These are phyloP conservation scores for Nidularia sp. DNA, from an alignment of 768 basidiomycete species.

Conservation along the genomic window DNA sequence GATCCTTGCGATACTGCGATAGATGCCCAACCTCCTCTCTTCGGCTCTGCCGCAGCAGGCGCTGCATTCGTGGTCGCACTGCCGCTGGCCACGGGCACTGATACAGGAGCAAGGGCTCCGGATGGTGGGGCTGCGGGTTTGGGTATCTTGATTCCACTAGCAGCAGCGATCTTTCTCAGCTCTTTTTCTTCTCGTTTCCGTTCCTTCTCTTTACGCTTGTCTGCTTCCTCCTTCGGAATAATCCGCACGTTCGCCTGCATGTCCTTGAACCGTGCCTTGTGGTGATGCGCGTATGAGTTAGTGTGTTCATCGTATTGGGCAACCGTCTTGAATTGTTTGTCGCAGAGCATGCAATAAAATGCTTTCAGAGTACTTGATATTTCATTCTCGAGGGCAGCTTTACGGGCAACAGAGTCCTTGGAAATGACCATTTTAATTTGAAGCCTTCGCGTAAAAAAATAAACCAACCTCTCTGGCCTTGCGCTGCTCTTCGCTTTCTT, in stretches of 20 bases:
- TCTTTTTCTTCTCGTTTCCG: conserved; percentile 83
- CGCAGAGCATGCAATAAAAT: conserved; percentile 81
- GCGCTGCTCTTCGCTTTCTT: conserved; percentile 78
- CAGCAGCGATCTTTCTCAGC: conserved; percentile 77
- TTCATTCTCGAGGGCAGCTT: conserved; percentile 62
- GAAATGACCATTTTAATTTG: neutral
- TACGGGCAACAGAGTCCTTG: conserved; percentile 63
- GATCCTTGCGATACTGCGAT: conserved; percentile 16
- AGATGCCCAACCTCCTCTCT: conserved; percentile 50
- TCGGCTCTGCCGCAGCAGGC: conserved; percentile 21
- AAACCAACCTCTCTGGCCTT: conserved; percentile 59
- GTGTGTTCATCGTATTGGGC: conserved; percentile 89
- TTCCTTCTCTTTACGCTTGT: conserved; percentile 82
- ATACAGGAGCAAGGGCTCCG: conserved; percentile 8
- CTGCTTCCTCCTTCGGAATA: conserved; percentile 63
- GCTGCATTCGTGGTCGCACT: too few relatives aligned
- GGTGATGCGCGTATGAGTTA: conserved; percentile 85
- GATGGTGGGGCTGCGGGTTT: conserved; percentile 26
- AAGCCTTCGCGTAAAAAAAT: conserved; percentile 1
- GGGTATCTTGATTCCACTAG: conserved; percentile 71
- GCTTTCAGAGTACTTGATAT: conserved; percentile 63
- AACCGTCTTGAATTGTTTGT: conserved; percentile 84
- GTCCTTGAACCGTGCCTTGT: conserved; percentile 77
- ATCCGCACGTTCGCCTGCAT: conserved; percentile 74
- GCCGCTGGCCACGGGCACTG: conserved; percentile 11